Percentiles rank a stretch among this genome's conserved stretches.
Conservation (phyloP, 1,284 basidiomycete species). For the Prillingera fragicola region DNA sequence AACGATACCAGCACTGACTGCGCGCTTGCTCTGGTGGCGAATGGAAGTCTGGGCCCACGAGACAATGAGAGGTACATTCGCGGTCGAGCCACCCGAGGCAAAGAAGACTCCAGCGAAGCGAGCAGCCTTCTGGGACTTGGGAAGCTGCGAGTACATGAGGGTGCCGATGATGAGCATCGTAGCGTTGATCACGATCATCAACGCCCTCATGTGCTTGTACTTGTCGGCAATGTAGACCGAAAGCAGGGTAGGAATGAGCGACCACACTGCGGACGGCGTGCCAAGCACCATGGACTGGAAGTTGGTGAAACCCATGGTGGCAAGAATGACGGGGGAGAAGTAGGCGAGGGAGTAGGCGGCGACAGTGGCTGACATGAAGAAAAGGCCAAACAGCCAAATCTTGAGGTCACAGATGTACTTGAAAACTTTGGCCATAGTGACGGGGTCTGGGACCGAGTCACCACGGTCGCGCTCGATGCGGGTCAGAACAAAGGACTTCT, state of each 20-base stretch:
- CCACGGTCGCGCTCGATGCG: conserved; percentile 50
- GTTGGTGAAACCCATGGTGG: conserved; percentile 39
- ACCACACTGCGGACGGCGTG: conserved; percentile 44
- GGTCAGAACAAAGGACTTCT: conserved; percentile 44
- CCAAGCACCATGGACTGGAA: conserved; percentile 36
- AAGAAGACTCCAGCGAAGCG: conserved; percentile 47
- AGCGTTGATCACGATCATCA: too few species aligned
- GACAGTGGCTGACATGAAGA: conserved; percentile 33
- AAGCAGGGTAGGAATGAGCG: conserved; percentile 38
- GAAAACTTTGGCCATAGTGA: conserved; percentile 36
- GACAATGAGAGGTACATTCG: conserved; percentile 32
- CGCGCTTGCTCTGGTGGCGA: conserved; percentile 41
- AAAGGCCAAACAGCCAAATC: conserved; percentile 48
- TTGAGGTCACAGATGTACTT: conserved; percentile 44
- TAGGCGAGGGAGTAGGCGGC: conserved; percentile 21
- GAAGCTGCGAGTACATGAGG: too few species aligned
- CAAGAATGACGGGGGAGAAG: conserved; percentile 48
- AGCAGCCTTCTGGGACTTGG: too few species aligned
- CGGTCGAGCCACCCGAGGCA: conserved; percentile 36
- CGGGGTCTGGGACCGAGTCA: conserved; percentile 46
- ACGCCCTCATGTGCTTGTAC: too few species aligned
- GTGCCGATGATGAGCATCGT: too few species aligned
- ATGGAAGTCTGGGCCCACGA: conserved; percentile 47
- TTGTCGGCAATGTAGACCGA: conserved; percentile 45
- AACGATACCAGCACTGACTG: conserved; percentile 41